Conservation (phyloP, 768 basidiomycete species). For the Macrolepiota fuliginosa region DNA sequence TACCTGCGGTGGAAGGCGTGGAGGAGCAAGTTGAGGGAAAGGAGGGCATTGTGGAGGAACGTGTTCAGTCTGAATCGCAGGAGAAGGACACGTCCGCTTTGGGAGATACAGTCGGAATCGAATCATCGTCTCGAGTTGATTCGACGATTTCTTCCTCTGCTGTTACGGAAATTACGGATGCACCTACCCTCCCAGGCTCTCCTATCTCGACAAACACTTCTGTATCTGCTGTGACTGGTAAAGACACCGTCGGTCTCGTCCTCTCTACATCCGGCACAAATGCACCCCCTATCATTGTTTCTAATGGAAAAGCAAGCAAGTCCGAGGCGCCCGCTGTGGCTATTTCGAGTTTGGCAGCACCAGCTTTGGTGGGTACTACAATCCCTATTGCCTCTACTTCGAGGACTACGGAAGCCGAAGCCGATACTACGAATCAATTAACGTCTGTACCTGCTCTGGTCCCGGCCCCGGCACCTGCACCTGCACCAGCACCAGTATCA, state of each 20-base stretch:
- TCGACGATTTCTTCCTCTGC: conserved; percentile 43
- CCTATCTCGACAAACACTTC: conserved; percentile 63
- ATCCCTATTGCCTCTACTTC: neutral
- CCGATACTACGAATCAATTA: neutral
- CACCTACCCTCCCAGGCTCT: conserved; percentile 52
- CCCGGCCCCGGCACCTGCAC: conserved; percentile 5
- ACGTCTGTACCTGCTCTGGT: conserved; percentile 5
- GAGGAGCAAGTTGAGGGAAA: neutral
- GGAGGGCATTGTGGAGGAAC: neutral
- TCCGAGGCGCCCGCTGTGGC: neutral
- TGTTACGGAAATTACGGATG: conserved; percentile 48
- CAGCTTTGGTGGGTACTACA: neutral
- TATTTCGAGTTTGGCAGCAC: neutral
- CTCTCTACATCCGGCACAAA: conserved; percentile 5
- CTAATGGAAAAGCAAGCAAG: conserved; percentile 11
- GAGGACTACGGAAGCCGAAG: neutral
- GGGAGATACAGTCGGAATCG: neutral
- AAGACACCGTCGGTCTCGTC: conserved; percentile 20
- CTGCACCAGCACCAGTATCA: conserved; percentile 18
- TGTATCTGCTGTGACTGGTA: conserved; percentile 34
- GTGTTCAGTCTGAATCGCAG: neutral
- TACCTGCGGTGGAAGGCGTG: conserved; percentile 12
- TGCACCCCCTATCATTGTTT: conserved; percentile 1
- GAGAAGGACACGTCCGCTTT: conserved; percentile 2
- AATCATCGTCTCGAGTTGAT: conserved; percentile 19